Evolutionary conservation across 352 stramenopile genomes (phyloP).

Genomic region (Globisporangium mamillatum): DNA sequence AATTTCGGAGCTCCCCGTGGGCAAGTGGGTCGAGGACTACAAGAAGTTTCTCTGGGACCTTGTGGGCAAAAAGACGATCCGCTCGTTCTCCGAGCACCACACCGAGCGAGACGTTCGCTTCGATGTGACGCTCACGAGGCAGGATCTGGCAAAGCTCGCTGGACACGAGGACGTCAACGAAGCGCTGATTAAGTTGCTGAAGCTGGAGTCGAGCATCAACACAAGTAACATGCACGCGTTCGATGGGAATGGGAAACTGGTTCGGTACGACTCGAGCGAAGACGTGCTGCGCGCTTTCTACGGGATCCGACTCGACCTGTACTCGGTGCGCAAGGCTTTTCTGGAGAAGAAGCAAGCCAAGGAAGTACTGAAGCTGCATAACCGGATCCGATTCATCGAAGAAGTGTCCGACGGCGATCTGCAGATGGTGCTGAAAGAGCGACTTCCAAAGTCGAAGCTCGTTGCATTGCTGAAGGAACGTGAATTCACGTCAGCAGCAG

Average conservation of each 20-base stretch:
- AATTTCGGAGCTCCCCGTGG: conserved; percentile 97
- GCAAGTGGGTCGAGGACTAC: conserved; percentile 99
- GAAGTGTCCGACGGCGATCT: conserved; percentile 93
- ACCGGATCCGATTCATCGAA: conserved; percentile 97
- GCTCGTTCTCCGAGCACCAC: conserved; percentile 96
- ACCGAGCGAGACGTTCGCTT: conserved; percentile 91
- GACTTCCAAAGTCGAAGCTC: conserved; percentile 60
- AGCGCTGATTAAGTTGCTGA: conserved; percentile 89
- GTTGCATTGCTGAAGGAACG: conserved; percentile 47
- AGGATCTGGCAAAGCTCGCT: conserved; percentile 78
- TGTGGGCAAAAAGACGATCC: conserved; percentile 78
- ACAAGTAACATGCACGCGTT: conserved; percentile 99
- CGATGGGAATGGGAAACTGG: conserved; percentile 88
- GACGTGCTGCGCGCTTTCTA: conserved; percentile 95
- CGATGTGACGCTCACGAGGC: conserved; percentile 63
- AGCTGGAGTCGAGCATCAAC: conserved; percentile 92
- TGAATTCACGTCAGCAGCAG: conserved; percentile 45
- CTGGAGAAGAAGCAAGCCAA: conserved; percentile 77
- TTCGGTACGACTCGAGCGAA: conserved; percentile 88
- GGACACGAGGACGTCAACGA: conserved; percentile 25
- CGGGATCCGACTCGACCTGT: conserved; percentile 88
- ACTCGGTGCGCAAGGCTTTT: conserved; percentile 80
- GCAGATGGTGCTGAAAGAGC: conserved; percentile 83
- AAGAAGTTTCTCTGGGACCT: conserved; percentile 96
- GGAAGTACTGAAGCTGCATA: conserved; percentile 90